These are phyloP conservation scores for Piromyces sp. DNA, from an alignment of 192 early-diverging fungal species.

Conservation along the genomic window DNA sequence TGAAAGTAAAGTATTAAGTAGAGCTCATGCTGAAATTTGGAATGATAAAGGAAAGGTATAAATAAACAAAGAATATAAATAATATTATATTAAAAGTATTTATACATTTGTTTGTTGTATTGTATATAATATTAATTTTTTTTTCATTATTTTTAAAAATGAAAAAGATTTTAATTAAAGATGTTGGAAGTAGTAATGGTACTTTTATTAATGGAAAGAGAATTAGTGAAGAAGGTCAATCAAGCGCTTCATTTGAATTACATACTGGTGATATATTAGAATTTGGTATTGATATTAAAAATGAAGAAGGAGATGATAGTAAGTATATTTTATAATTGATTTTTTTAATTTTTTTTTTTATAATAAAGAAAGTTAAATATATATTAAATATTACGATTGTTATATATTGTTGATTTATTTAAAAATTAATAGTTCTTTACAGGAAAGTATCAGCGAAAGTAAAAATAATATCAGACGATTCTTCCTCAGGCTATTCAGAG, in stretches of 20 bases:
- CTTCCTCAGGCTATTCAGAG: background rate
- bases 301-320: slow-evolving; percentile 46
- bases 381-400: too few relatives aligned
- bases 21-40: slow-evolving; percentile 61
- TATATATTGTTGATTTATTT: too few relatives aligned
- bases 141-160: background rate
- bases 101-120: too few relatives aligned
- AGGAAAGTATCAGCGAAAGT: background rate
- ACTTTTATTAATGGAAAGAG: slow-evolving; percentile 60
- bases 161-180: slow-evolving; percentile 45
- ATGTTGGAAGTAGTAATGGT: slow-evolving; percentile 62
- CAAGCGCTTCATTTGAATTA: slow-evolving; percentile 37
- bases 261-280: slow-evolving; percentile 43
- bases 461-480: background rate
- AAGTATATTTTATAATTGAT: background rate
- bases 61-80: background rate
- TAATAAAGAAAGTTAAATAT: too few relatives aligned
- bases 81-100: background rate
- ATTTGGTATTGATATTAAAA: slow-evolving; percentile 65
- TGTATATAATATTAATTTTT: background rate
- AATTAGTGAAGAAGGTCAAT: slow-evolving; percentile 42
- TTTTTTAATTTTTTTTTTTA: too few relatives aligned
- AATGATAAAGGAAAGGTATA: slow-evolving; percentile 38
- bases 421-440: background rate
- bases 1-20: slow-evolving; percentile 64